Conservation (phyloP, 768 basidiomycete species). For the Pleurotus giganteus region DNA sequence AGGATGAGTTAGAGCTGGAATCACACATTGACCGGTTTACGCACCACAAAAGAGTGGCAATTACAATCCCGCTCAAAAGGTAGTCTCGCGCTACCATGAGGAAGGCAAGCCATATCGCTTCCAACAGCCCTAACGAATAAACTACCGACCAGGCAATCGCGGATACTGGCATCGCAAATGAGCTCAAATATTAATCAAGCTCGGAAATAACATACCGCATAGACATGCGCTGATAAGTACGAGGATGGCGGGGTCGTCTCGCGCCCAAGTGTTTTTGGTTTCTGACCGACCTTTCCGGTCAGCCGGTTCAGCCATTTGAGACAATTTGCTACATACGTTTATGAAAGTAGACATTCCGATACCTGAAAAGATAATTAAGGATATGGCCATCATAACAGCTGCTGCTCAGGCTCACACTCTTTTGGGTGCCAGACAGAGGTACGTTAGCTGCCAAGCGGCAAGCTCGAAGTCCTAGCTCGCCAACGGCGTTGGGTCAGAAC, state of each 20-base stretch:
- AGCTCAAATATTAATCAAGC: slow-evolving; percentile 5
- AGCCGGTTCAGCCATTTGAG: neutral
- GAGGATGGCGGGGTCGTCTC: slow-evolving; percentile 95
- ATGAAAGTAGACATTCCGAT: slow-evolving; percentile 97
- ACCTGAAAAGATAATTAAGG: slow-evolving; percentile 39
- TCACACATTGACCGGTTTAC: slow-evolving; percentile 11
- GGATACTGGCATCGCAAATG: slow-evolving; percentile 49
- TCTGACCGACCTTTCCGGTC: slow-evolving; percentile 41
- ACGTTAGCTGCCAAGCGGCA: slow-evolving; percentile 94
- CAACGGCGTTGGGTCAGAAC: neutral
- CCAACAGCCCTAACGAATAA: slow-evolving; percentile 60
- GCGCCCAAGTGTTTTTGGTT: slow-evolving; percentile 97
- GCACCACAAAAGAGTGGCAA: slow-evolving; percentile 78
- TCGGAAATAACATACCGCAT: slow-evolving; percentile 56
- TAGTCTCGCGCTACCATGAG: slow-evolving; percentile 91
- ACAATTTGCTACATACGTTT: slow-evolving; percentile 62
- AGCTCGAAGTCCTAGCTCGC: slow-evolving; percentile 85
- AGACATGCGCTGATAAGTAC: slow-evolving; percentile 82
- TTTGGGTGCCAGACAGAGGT: slow-evolving; percentile 87
- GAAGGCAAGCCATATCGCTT: slow-evolving; percentile 62
- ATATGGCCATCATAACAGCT: neutral
- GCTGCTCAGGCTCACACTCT: slow-evolving; percentile 65
- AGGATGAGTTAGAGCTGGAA: slow-evolving; percentile 11
- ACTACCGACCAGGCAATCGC: slow-evolving; percentile 85
- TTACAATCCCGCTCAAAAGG: slow-evolving; percentile 69